Evolutionary conservation across 768 basidiomycete species (phyloP).

Genomic region (Lyophyllum decastes): DNA sequence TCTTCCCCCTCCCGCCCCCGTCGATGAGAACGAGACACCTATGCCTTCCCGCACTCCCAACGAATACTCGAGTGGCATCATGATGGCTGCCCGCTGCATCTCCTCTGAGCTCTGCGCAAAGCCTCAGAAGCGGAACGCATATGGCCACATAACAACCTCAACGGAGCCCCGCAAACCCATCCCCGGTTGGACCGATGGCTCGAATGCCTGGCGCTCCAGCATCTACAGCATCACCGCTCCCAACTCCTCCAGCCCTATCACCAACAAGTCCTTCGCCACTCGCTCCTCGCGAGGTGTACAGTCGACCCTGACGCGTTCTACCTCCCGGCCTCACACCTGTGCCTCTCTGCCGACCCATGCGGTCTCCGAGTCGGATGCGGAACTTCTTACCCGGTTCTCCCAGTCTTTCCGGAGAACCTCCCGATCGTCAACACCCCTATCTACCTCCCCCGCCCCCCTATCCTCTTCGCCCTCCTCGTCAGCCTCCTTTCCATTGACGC

Average conservation of each 20-base stretch:
- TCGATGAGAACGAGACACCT: slow-evolving; percentile 29
- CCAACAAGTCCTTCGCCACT: slow-evolving; percentile 49
- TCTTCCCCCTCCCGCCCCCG: slow-evolving; percentile 53
- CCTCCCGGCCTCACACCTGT: slow-evolving; percentile 13
- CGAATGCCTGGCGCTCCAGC: slow-evolving; percentile 64
- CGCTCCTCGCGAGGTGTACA: slow-evolving; percentile 51
- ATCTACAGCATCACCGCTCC: slow-evolving; percentile 57
- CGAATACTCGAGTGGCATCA: slow-evolving; percentile 60
- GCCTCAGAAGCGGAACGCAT: slow-evolving; percentile 38
- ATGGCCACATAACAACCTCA: slow-evolving; percentile 29
- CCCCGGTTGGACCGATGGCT: slow-evolving; percentile 72
- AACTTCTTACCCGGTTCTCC: slow-evolving; percentile 57
- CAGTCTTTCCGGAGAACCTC: slow-evolving; percentile 58
- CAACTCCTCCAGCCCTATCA: slow-evolving; percentile 29
- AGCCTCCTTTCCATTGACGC: slow-evolving; percentile 34
- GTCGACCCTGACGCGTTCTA: slow-evolving; percentile 42
- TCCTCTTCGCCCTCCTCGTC: slow-evolving; percentile 37
- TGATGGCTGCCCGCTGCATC: slow-evolving; percentile 69
- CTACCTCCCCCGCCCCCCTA: slow-evolving; percentile 32
- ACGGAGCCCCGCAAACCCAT: slow-evolving; percentile 44
- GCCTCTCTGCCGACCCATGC: slow-evolving; percentile 9
- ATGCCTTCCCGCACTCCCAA: slow-evolving; percentile 22
- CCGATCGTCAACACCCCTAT: slow-evolving; percentile 37
- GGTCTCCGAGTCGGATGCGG: slow-evolving; percentile 30
- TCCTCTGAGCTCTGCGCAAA: slow-evolving; percentile 41